These are phyloP conservation scores for Penicillium riverlandense DNA, from an alignment of 495 filamentous ascomycete species.

Conservation along the genomic window DNA sequence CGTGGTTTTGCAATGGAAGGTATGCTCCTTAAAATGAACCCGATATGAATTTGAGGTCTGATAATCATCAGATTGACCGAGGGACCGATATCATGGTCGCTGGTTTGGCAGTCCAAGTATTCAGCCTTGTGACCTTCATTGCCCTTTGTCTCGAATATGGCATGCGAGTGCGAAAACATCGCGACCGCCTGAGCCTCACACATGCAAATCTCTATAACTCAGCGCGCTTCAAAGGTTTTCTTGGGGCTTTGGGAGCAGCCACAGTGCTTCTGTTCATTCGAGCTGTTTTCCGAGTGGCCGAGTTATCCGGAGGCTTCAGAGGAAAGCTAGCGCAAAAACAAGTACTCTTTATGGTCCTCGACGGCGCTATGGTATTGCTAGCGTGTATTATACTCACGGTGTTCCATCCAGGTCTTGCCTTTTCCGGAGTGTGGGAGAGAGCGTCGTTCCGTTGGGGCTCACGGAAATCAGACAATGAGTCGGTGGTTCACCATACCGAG, in stretches of 20 bases:
- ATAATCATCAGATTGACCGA: slow-evolving; percentile 7
- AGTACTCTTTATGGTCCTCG: slow-evolving; percentile 59
- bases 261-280: slow-evolving; percentile 56
- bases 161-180: slow-evolving; percentile 21
- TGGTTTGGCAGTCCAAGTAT: slow-evolving; percentile 44
- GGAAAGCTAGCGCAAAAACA: slow-evolving; percentile 51
- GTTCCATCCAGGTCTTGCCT: too few species aligned
- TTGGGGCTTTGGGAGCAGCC: slow-evolving; percentile 10
- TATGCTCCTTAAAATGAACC: too few species aligned
- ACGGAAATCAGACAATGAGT: too few species aligned
- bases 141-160: slow-evolving; percentile 40
- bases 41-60: slow-evolving; percentile 37
- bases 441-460: too few species aligned
- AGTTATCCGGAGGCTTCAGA: slow-evolving; percentile 52
- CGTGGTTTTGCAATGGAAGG: too few species aligned
- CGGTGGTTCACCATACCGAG: too few species aligned
- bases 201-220: too few species aligned
- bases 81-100: slow-evolving; percentile 47
- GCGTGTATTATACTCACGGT: slow-evolving; percentile 29
- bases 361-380: slow-evolving; percentile 58
- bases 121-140: slow-evolving; percentile 44
- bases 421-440: too few species aligned
- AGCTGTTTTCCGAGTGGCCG: slow-evolving; percentile 56
- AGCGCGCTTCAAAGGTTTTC: too few species aligned
- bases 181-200: too few species aligned